Conservation (phyloP, 495 filamentous ascomycete genomes). For the Penicillium atrosanguineum region DNA sequence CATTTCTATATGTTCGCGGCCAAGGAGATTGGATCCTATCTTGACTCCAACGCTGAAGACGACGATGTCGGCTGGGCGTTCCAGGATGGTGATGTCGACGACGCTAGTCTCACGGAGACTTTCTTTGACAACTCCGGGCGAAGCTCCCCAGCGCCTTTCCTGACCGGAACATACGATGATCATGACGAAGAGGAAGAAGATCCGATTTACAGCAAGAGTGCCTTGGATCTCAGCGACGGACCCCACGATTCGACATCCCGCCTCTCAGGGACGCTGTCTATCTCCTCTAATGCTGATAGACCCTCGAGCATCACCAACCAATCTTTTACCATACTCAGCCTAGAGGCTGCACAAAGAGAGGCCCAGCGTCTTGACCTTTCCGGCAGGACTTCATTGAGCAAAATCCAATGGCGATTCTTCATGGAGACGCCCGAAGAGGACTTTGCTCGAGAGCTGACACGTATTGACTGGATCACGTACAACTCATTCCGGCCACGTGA, state of each 20-base stretch:
- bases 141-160: slow-evolving; percentile 40
- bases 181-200: slow-evolving; percentile 41
- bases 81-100: slow-evolving; percentile 56
- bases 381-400: slow-evolving; percentile 60
- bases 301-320: slow-evolving; percentile 40
- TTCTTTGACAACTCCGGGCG: slow-evolving; percentile 39
- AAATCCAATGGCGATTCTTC: slow-evolving; percentile 77
- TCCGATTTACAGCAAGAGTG: slow-evolving; percentile 43
- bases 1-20: slow-evolving; percentile 78
- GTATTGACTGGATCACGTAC: slow-evolving; percentile 97
- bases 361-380: slow-evolving; percentile 63
- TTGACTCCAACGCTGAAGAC: slow-evolving; percentile 65
- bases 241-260: slow-evolving; percentile 36
- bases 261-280: slow-evolving; percentile 43
- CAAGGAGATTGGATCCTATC: slow-evolving; percentile 71
- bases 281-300: slow-evolving; percentile 39
- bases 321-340: slow-evolving; percentile 48
- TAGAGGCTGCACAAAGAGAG: slow-evolving; percentile 73
- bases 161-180: slow-evolving; percentile 27
- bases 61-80: slow-evolving; percentile 80
- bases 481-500: slow-evolving; percentile 94
- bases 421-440: slow-evolving; percentile 78
- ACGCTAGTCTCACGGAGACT: slow-evolving; percentile 33
- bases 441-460: slow-evolving; percentile 86
- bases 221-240: slow-evolving; percentile 44